Base-by-base conservation (phyloP, 176 grass and related monocot genomes). In the Phoenix dactylifera region DNA sequence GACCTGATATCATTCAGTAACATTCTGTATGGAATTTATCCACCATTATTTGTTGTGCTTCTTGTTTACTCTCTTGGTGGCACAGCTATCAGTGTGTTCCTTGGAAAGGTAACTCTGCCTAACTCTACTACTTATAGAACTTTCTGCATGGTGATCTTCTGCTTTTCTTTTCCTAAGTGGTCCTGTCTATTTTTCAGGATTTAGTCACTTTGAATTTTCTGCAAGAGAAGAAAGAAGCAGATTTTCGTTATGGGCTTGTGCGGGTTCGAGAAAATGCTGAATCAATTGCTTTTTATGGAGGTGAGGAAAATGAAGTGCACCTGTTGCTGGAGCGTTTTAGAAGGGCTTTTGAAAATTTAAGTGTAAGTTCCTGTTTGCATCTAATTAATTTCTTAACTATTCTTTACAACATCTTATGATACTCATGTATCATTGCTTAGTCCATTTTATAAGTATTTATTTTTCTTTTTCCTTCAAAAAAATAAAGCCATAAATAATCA, bases 201-300 rank as follows among this genome's bases (percentile, higher is more conserved):
- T 88, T 97, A 70, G 92, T 97, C 50, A 91, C 72, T 71, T 72
- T 97, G 76, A 97, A 91, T 73, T 97, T 97, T 81, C 85, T 97
- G 92, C 87, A 97, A 97, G 92, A 97, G 71, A 97, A 97, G 73
- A 97, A 91, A 80, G 92, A 97, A 79, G 92, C 92, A 66, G 87
- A 97, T 88, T 97, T 97, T 79, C 77, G 92, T 57, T 97, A 88
- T 39, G 92, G 92, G 61, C 87, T 97, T 82, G 87, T 97, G 3
- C 79, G 87, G 50, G 87, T 97, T 75, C 78, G 92, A 85, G 92
- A 97, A 91, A 97, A 97, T 83, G 87, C 87, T 26, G 92, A 97
- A 75, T 97, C 92, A 18, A 88, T 97, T 75, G 87, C 92, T 32
- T 97, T 97, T 80, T 91, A 97, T 65, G 92, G 84, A 25, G 92